Base-by-base conservation (phyloP, 2,329 filamentous ascomycete species). In the Septoria linicola region DNA sequence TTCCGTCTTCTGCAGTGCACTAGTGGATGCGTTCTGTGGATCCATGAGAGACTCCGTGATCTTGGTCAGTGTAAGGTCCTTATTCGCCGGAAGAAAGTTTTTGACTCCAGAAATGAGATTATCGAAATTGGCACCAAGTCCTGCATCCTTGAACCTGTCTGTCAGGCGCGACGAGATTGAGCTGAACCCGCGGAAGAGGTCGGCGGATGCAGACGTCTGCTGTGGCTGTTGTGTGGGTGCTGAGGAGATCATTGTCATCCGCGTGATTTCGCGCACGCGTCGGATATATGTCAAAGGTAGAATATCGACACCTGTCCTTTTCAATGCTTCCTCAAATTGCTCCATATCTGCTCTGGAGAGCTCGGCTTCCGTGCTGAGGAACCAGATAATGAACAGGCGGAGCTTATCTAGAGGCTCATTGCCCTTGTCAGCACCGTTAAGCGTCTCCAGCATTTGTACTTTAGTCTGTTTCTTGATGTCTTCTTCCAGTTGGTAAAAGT, bases 21-120 rank as follows among this genome's bases (percentile, higher is more conserved):
- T 92, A 4, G 89, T 92, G 3, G 89, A 89, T 2, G 93, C 92
- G 8, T 89, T 83, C 39, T 89, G 81, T 0, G 93, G 93, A 66
- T 99, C 93, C 92, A 99, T 99, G 64, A 99, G 85, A 1, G 89
- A 95, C 70, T 99, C 93, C 34, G 93, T 92, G 66, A 99, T 96
- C 73, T 97, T 97, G 50, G 95, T 99, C 46, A 99, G 82, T 0
- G 93, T 97, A 8, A 97, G 80, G 67, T 99, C 95, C 63, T 91
- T 89, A 73, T 99, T 95, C 11, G 84, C 89, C 0, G 95, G 93
- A n/a, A 99, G 76, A 72, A 99, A 95, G 72, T 96, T 97, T 74
- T 97, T 99, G 66, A 99, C 92, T 36, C 92, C 92, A 4, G 89
- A 92, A 56, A 97, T 91, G 36, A 99, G 81, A 23, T 87, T 92